phyloP scores from a whole-genome alignment of 1,284 basidiomycete genomes.

The Trichosporon faecale region DNA sequence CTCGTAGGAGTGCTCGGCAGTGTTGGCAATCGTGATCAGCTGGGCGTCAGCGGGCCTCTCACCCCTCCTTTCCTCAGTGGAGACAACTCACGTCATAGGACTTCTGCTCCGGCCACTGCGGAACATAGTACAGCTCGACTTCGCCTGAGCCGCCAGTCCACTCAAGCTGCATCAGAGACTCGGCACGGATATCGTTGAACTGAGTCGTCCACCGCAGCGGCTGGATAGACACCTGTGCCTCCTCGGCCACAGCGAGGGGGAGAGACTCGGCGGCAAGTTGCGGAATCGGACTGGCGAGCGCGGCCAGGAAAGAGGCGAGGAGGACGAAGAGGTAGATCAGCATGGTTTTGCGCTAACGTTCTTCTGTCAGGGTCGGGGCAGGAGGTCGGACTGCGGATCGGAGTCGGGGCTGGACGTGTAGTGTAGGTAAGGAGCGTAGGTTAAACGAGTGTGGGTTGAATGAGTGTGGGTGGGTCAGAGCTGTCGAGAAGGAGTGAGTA shows the following conservation, averaged over 20 bases:
- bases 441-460: not conserved
- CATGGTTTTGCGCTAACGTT: not conserved
- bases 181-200: slow-evolving; percentile 22
- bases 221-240: not conserved
- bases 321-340: slow-evolving; percentile 11
- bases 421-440: not conserved
- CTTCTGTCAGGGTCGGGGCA: not conserved
- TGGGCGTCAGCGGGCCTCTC: not conserved
- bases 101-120: slow-evolving; percentile 33
- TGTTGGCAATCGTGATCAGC: slow-evolving; percentile 31
- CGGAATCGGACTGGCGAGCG: not conserved
- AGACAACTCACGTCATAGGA: slow-evolving; percentile 28
- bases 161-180: slow-evolving; percentile 22
- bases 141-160: slow-evolving; percentile 35
- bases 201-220: slow-evolving; percentile 19
- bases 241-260: slow-evolving; percentile 5
- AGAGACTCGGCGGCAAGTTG: not conserved
- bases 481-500: slow-evolving; percentile 11
- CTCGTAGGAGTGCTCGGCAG: slow-evolving; percentile 16
- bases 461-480: not conserved
- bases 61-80: not conserved
- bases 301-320: not conserved
- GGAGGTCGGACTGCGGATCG: not conserved
- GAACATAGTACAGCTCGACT: slow-evolving; percentile 37
- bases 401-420: too few relatives aligned